phyloP scores from a whole-genome alignment of 805 yeast species.

The Myxozyma neglecta region DNA sequence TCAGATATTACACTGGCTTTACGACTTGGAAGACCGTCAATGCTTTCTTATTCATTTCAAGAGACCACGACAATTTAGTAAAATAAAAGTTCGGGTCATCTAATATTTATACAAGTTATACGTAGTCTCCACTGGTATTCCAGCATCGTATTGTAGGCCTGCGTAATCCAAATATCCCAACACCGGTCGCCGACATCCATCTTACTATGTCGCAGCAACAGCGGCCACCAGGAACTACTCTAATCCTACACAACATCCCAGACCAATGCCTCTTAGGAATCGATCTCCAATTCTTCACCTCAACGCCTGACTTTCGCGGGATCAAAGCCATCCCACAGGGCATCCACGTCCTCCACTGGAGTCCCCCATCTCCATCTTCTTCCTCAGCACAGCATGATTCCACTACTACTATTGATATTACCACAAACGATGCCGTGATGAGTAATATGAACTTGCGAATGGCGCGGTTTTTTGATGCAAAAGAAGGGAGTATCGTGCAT shows the following conservation, averaged over 20 bases:
- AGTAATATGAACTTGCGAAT: conserved; percentile 27
- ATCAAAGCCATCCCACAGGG: conserved; percentile 55
- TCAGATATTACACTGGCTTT: conserved; percentile 82
- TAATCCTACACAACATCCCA: conserved; percentile 41
- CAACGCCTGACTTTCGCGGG: conserved; percentile 48
- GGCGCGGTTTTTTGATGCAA: conserved; percentile 34
- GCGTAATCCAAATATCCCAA: too few species aligned
- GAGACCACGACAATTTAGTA: conserved; percentile 54
- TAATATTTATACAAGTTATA: too few species aligned
- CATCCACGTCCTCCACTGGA: conserved; percentile 56
- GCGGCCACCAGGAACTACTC: conserved; percentile 38
- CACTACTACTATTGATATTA: background rate
- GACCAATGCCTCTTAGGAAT: conserved; percentile 47
- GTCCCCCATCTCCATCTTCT: conserved; percentile 33
- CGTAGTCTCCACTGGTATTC: too few species aligned
- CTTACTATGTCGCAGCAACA: background rate
- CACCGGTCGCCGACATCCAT: too few species aligned
- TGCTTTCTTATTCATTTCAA: conserved; percentile 61
- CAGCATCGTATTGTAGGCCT: too few species aligned
- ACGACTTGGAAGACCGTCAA: conserved; percentile 75
- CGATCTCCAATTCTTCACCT: conserved; percentile 51
- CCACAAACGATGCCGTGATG: background rate
- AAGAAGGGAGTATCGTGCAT: conserved; percentile 41
- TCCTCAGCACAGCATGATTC: background rate
- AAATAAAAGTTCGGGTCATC: too few species aligned